phyloP scores from a whole-genome alignment of 805 yeast genomes.

The Myxozyma udenii region DNA sequence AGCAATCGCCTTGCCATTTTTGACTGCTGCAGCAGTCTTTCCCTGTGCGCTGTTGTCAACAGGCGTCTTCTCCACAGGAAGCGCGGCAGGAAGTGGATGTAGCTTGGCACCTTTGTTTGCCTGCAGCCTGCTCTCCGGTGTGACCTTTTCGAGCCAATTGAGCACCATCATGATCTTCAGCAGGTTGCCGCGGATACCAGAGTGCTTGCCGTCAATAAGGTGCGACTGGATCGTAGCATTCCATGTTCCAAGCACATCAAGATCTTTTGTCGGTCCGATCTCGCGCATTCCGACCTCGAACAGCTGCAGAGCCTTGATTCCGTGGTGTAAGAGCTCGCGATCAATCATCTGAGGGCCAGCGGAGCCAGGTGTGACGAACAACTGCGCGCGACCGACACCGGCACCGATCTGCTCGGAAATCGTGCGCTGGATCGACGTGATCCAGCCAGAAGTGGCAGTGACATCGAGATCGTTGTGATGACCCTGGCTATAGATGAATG shows the following conservation, averaged over 20 bases:
- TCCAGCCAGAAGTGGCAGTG: constrained; percentile 25
- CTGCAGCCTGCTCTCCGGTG: constrained; percentile 5
- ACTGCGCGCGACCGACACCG: constrained; percentile 18
- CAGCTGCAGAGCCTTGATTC: constrained; percentile 20
- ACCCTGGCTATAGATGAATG: constrained; percentile 27
- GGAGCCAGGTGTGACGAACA: constrained; percentile 29
- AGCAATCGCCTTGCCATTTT: too few relatives aligned
- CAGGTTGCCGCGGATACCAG: constrained; percentile 25
- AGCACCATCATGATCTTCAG: constrained; percentile 28
- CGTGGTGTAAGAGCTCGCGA: constrained; percentile 24
- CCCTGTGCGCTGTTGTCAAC: too few relatives aligned
- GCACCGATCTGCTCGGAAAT: constrained; percentile 20
- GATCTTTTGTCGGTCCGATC: constrained; percentile 8
- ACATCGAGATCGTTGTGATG: constrained; percentile 27
- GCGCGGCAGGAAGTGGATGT: too few relatives aligned
- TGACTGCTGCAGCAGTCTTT: too few relatives aligned
- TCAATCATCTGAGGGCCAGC: constrained; percentile 28
- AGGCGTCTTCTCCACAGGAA: too few relatives aligned
- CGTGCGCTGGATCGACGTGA: constrained; percentile 26
- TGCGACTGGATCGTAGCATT: constrained; percentile 26
- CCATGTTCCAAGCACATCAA: constrained; percentile 28
- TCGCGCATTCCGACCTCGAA: constrained; percentile 23
- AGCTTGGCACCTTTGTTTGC: neutral
- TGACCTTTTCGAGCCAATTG: constrained; percentile 25
- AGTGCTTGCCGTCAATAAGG: constrained; percentile 26